A percentile compares a stretch with the other conserved stretches of the same genome.
Conservation (phyloP, 2,329 filamentous ascomycete species). For the Penicillium verrucosum region DNA sequence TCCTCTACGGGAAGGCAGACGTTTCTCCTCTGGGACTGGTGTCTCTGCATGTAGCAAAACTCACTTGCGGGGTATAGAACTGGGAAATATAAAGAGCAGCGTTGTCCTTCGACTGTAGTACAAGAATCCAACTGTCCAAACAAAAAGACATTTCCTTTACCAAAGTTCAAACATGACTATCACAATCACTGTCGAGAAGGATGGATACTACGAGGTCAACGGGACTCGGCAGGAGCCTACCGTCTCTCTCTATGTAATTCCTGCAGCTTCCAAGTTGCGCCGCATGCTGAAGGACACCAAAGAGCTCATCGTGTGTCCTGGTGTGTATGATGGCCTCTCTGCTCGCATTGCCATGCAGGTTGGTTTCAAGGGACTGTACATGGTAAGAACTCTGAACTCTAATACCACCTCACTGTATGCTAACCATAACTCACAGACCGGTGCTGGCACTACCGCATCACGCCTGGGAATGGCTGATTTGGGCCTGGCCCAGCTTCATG, state of each 20-base stretch:
- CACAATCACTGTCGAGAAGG: constrained; percentile 33
- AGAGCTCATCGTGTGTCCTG: constrained; percentile 55
- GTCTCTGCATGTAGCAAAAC: not conserved
- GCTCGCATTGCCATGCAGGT: constrained; percentile 60
- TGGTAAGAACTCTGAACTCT: constrained; percentile 48
- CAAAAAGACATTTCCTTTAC: not conserved
- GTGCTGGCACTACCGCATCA: constrained; percentile 61
- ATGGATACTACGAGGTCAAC: constrained; percentile 34
- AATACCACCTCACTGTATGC: not conserved
- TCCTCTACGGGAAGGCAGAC: not conserved
- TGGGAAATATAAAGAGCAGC: constrained; percentile 8
- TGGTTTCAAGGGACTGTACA: constrained; percentile 65
- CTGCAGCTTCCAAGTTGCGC: constrained; percentile 31
- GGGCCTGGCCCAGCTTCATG: constrained; percentile 58
- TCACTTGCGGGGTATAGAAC: not conserved
- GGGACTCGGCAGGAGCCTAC: constrained; percentile 28
- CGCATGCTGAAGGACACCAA: constrained; percentile 28
- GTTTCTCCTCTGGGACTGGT: not conserved
- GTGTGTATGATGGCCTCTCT: constrained; percentile 67
- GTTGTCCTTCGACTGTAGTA: not conserved
- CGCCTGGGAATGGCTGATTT: constrained; percentile 62
- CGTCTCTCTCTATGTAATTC: constrained; percentile 28
- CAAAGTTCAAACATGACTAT: constrained; percentile 26
- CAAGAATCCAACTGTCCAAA: not conserved
- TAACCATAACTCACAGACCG: constrained; percentile 46